phyloP scores from a whole-genome alignment of 345 rosid species.

The Pistacia vera region DNA sequence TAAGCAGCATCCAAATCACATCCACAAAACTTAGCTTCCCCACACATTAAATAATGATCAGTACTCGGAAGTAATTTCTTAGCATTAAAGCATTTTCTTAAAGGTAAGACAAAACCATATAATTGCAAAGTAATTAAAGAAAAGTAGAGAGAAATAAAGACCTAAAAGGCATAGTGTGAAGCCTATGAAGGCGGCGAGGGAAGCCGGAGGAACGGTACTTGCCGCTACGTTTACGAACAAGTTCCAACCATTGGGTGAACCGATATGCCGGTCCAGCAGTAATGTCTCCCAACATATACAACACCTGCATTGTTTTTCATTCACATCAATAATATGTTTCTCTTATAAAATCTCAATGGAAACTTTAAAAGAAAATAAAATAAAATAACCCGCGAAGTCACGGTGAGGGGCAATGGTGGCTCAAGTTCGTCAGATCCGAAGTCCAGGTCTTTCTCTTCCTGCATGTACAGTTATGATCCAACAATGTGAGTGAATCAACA shows the following conservation, averaged over 20 bases:
- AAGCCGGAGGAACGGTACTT: conserved; percentile 79
- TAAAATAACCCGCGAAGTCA: conserved; percentile 82
- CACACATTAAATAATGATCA: too few relatives aligned
- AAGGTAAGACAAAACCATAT: too few relatives aligned
- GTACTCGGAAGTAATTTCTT: too few relatives aligned
- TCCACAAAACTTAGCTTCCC: not conserved
- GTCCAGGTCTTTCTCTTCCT: conserved; percentile 63
- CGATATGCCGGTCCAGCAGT: conserved; percentile 81
- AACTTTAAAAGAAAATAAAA: not conserved
- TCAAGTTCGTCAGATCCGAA: conserved; percentile 65
- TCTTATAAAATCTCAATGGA: not conserved
- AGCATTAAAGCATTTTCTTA: too few relatives aligned
- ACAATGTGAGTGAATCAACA: conserved; percentile 12
- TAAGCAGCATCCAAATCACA: not conserved
- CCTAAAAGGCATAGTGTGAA: conserved; percentile 51
- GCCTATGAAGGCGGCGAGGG: conserved; percentile 65
- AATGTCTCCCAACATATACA: conserved; percentile 98
- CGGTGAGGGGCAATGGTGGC: conserved; percentile 77
- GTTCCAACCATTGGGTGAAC: conserved; percentile 95
- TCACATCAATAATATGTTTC: not conserved
- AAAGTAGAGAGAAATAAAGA: conserved; percentile 1
- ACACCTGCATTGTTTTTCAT: conserved; percentile 48
- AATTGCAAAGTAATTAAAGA: not conserved
- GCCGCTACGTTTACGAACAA: conserved; percentile 94
- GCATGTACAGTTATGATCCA: conserved; percentile 33